Evolutionary conservation across 1,139 yeast species (phyloP).

Genomic region (Meyerozyma carpophila): DNA sequence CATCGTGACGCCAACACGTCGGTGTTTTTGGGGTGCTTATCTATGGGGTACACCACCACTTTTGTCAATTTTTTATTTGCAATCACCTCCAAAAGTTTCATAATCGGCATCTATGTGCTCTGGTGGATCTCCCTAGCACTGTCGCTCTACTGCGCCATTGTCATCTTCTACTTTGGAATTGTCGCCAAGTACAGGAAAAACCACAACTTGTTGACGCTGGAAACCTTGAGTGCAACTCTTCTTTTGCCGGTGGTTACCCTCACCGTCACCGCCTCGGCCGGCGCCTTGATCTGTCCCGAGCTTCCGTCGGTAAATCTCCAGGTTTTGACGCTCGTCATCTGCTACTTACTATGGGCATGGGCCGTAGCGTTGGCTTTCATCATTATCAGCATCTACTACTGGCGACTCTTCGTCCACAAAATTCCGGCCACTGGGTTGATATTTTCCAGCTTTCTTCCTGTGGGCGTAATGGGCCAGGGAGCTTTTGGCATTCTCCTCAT

Average conservation of each 20-base stretch:
- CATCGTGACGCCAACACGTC: constrained; percentile 44
- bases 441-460: constrained; percentile 54
- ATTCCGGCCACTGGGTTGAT: constrained; percentile 45
- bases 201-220: constrained; percentile 17
- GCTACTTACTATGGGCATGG: constrained; percentile 60
- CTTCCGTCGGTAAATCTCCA: constrained; percentile 39
- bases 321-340: constrained; percentile 47
- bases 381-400: constrained; percentile 47
- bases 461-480: constrained; percentile 76
- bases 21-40: constrained; percentile 67
- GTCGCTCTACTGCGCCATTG: constrained; percentile 55
- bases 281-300: constrained; percentile 45
- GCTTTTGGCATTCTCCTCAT: constrained; percentile 59
- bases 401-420: constrained; percentile 53
- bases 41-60: constrained; percentile 67
- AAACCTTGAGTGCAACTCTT: constrained; percentile 37
- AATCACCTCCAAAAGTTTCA: constrained; percentile 10
- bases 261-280: constrained; percentile 68
- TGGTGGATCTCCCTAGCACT: constrained; percentile 65
- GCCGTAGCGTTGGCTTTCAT: constrained; percentile 61
- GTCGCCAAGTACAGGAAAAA: constrained; percentile 21
- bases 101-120: constrained; percentile 45
- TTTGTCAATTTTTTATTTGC: constrained; percentile 48
- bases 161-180: constrained; percentile 42
- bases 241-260: constrained; percentile 71